Conservation (phyloP, 148 eudicot species). For the Camellia sinensis region DNA sequence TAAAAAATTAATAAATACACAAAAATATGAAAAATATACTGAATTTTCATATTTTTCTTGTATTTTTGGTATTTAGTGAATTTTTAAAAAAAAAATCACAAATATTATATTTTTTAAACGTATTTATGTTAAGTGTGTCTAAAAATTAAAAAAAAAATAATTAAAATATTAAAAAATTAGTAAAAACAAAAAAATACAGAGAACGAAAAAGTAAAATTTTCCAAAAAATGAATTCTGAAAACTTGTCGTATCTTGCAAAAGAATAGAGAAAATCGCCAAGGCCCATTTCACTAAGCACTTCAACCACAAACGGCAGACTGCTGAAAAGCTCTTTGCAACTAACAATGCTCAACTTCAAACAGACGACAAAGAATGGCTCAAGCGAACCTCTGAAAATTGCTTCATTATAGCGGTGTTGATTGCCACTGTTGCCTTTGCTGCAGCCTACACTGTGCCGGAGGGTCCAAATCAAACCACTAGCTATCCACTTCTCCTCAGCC, state of each 20-base stretch:
- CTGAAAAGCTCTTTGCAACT: not conserved
- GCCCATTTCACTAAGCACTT: not conserved
- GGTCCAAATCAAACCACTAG: not conserved
- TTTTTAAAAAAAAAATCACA: no score
- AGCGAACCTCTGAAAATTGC: not conserved
- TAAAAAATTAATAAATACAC: no score
- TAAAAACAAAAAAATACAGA: no score
- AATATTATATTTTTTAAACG: no score
- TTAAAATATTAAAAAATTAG: no score
- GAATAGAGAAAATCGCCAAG: not conserved
- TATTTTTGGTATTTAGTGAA: no score
- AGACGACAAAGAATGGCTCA: not conserved
- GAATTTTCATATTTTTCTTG: no score
- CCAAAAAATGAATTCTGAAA: no score
- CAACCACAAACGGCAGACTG: not conserved
- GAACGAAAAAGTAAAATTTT: no score
- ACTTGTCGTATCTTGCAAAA: not conserved
- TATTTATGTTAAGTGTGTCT: no score
- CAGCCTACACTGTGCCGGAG: not conserved
- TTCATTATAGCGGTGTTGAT: not conserved
- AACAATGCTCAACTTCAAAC: not conserved
- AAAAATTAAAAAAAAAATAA: no score
- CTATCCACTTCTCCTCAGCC: not conserved
- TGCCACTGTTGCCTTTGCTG: slow-evolving; percentile 2
- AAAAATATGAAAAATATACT: no score